A percentile compares a stretch with the other conserved stretches of the same genome.
Evolutionary conservation across 768 basidiomycete genomes (phyloP).

Genomic region (Cyclocybe cylindracea): DNA sequence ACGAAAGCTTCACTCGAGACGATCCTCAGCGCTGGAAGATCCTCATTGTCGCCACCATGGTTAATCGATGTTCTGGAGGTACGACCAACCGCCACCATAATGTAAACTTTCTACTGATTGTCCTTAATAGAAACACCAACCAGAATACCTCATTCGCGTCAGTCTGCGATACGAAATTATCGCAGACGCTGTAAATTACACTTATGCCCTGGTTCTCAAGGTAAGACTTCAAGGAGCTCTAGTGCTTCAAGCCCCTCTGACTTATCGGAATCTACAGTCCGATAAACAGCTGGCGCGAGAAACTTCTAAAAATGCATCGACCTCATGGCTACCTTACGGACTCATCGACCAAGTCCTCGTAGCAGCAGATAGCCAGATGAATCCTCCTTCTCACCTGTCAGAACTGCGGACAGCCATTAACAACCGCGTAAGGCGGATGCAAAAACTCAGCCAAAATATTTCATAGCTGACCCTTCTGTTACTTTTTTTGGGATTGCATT

Average conservation of each 20-base stretch:
- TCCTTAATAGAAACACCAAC: slow-evolving; percentile 61
- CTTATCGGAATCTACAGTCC: slow-evolving; percentile 37
- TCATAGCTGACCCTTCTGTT: slow-evolving; percentile 5
- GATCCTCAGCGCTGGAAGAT: slow-evolving; percentile 65
- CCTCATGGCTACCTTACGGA: slow-evolving; percentile 82
- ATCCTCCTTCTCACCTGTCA: slow-evolving; percentile 47
- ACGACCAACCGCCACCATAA: slow-evolving; percentile 3
- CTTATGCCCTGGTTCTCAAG: slow-evolving; percentile 70
- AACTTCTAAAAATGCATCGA: slow-evolving; percentile 49
- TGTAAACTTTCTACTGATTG: slow-evolving; percentile 6
- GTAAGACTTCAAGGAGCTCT: slow-evolving; percentile 35
- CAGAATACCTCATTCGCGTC: slow-evolving; percentile 81
- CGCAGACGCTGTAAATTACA: slow-evolving; percentile 74
- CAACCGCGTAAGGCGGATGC: slow-evolving; percentile 66
- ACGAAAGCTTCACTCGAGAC: slow-evolving; percentile 77
- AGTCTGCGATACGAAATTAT: slow-evolving; percentile 80
- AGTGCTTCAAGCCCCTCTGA: not conserved
- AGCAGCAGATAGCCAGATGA: slow-evolving; percentile 56
- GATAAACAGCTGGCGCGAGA: slow-evolving; percentile 54
- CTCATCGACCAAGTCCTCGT: slow-evolving; percentile 81
- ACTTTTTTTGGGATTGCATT: not conserved
- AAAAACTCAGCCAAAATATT: slow-evolving; percentile 53
- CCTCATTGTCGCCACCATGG: slow-evolving; percentile 77
- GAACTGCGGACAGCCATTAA: slow-evolving; percentile 61
- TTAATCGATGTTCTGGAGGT: slow-evolving; percentile 78